These are phyloP conservation scores for Cymbopogon flexuosus DNA, from an alignment of 202 grass and related monocot species.

Conservation along the genomic window DNA sequence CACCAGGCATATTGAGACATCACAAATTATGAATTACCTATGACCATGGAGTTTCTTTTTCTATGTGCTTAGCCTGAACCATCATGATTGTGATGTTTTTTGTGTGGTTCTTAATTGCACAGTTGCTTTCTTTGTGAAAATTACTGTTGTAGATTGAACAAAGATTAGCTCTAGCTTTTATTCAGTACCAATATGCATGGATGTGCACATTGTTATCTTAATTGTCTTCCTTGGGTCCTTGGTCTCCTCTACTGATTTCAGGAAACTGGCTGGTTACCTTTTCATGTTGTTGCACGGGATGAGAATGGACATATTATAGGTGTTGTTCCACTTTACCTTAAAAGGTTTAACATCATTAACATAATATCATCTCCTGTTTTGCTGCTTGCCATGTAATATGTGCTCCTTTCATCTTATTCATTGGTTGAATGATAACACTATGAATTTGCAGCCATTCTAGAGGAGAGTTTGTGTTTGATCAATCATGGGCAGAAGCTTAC, in stretches of 20 bases:
- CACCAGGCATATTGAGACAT: not conserved
- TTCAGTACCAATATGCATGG: not conserved
- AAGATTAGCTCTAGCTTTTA: conserved; percentile 3
- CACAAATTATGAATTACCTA: not conserved
- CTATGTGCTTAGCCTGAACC: not conserved
- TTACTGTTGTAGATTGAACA: not conserved
- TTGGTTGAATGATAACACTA: conserved; percentile 23
- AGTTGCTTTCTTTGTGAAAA: conserved; percentile 7
- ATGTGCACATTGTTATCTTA: conserved; percentile 26
- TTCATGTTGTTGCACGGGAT: conserved; percentile 87
- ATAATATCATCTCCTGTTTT: conserved; percentile 22
- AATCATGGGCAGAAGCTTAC: conserved; percentile 95
- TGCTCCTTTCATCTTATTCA: conserved; percentile 16
- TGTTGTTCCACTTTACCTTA: conserved; percentile 98
- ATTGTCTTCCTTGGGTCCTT: not conserved
- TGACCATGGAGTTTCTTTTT: not conserved
- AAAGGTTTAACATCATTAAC: conserved; percentile 73
- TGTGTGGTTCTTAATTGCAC: not conserved
- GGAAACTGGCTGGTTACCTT: conserved; percentile 95
- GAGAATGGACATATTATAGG: conserved; percentile 64
- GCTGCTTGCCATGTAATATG: not conserved
- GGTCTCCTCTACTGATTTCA: conserved; percentile 45
- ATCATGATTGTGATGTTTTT: not conserved
- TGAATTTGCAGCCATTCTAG: conserved; percentile 86
- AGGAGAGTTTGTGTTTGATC: conserved; percentile 94